Conservation (phyloP, 352 stramenopile species). For the Globisporangium echinulatum region DNA sequence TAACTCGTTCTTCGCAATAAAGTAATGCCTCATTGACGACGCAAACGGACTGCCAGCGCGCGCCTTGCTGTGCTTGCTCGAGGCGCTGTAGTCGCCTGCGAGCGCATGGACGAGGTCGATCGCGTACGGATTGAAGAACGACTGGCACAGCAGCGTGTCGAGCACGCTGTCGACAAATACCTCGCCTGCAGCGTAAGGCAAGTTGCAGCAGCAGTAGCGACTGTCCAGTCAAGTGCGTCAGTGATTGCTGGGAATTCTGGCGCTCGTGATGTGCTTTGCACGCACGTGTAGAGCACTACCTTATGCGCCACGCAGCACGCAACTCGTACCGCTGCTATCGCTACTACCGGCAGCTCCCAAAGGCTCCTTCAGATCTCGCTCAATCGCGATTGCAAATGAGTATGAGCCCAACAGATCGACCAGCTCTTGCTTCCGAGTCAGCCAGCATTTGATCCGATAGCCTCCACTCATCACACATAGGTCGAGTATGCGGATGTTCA, state of each 20-base stretch:
- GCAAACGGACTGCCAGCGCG: no score
- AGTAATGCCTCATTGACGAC: no score
- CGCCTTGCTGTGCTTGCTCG: conserved; percentile 1
- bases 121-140: conserved; percentile 70
- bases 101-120: conserved; percentile 51
- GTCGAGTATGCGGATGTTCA: no score
- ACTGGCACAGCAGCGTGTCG: conserved; percentile 60
- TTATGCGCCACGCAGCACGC: no score
- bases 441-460: background rate
- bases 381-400: background rate
- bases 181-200: conserved; percentile 38
- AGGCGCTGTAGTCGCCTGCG: conserved; percentile 32
- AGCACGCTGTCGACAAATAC: conserved; percentile 57
- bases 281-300: background rate
- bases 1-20: no score
- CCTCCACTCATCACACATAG: no score
- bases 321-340: no score
- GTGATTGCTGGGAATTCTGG: no score
- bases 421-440: background rate
- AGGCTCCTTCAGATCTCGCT: background rate
- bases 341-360: background rate
- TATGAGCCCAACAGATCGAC: background rate
- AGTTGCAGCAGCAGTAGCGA: no score
- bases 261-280: background rate
- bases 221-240: no score